Evolutionary conservation across 1,139 yeast genomes (phyloP).

Genomic region (Taiozyma sp.): DNA sequence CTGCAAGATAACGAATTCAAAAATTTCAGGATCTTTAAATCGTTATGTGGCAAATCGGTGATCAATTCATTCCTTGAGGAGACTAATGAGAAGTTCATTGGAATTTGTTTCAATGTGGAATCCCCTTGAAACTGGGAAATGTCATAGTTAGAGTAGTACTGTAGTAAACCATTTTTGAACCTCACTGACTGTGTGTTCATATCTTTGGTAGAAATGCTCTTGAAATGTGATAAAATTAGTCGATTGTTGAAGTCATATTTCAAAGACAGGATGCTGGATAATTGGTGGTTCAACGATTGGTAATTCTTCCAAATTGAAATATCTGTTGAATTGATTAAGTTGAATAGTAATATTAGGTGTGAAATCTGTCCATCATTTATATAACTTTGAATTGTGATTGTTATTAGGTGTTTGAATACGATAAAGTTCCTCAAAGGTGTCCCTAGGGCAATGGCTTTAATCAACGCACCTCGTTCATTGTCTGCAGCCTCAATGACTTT

Average conservation of each 20-base stretch:
- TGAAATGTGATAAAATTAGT: constrained; percentile 15
- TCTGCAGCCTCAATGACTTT: constrained; percentile 7
- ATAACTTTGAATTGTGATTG: constrained; percentile 16
- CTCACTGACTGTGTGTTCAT: constrained; percentile 10
- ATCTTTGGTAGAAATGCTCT: constrained; percentile 10
- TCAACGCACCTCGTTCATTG: constrained; percentile 17
- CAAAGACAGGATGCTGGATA: constrained; percentile 14
- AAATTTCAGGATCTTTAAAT: constrained; percentile 11
- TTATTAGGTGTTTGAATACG: constrained; percentile 20
- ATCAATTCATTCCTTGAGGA: constrained; percentile 8
- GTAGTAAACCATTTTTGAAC: constrained; percentile 17
- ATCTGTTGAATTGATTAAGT: constrained; percentile 19
- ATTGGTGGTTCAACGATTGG: constrained; percentile 6
- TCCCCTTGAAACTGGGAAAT: constrained; percentile 5
- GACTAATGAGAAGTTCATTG: constrained; percentile 16
- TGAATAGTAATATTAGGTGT: constrained; percentile 17
- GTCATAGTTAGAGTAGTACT: constrained; percentile 11
- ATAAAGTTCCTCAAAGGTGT: constrained; percentile 18
- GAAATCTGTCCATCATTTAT: constrained; percentile 13
- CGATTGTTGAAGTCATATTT: constrained; percentile 16
- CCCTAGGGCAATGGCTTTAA: constrained; percentile 18
- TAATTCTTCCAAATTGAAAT: constrained; percentile 18
- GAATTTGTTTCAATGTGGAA: constrained; percentile 11
- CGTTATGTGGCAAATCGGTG: constrained; percentile 14
- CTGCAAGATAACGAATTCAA: constrained; percentile 10